A percentile compares a stretch with the other conserved stretches of the same genome.
Evolutionary conservation across 306 rosid genomes (phyloP).

Genomic region (Cyamopsis tetragonoloba): DNA sequence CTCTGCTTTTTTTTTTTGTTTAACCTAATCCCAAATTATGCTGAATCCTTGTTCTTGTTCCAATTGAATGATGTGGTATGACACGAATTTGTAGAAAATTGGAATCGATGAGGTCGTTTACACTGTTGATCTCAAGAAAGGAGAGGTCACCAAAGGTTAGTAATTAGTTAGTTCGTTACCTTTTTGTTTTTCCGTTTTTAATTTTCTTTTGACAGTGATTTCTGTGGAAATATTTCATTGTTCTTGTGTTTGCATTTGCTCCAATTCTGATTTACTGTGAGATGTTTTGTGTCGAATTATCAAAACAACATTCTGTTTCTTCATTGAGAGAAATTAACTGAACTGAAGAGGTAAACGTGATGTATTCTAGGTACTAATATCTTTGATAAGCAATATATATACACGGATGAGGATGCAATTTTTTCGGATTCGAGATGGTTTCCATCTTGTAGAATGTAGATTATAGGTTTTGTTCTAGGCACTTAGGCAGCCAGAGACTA

Average conservation of each 20-base stretch:
- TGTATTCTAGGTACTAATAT: too few species aligned
- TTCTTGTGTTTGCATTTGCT: not conserved
- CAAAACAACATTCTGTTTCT: not conserved
- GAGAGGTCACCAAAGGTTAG: conserved; percentile 76
- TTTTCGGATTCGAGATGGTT: too few species aligned
- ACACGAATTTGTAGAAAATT: conserved; percentile 52
- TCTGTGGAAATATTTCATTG: not conserved
- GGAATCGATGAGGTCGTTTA: conserved; percentile 72
- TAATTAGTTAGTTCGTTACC: not conserved
- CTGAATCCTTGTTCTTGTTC: not conserved
- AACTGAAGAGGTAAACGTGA: not conserved
- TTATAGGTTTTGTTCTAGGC: not conserved
- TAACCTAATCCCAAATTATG: not conserved
- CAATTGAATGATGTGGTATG: not conserved
- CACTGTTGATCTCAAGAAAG: conserved; percentile 87
- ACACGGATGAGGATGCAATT: not conserved
- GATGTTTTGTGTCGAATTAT: not conserved
- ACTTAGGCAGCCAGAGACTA: not conserved
- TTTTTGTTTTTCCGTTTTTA: not conserved
- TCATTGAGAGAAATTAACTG: too few species aligned
- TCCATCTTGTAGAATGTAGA: not conserved
- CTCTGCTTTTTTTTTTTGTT: not conserved
- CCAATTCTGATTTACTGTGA: too few species aligned
- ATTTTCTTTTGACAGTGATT: not conserved
- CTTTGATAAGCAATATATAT: not conserved